Percentiles rank a stretch among this genome's conserved stretches.
These are phyloP conservation scores for Hypoxylon sp. DNA, from an alignment of 2,329 filamentous ascomycete species.

Conservation along the genomic window DNA sequence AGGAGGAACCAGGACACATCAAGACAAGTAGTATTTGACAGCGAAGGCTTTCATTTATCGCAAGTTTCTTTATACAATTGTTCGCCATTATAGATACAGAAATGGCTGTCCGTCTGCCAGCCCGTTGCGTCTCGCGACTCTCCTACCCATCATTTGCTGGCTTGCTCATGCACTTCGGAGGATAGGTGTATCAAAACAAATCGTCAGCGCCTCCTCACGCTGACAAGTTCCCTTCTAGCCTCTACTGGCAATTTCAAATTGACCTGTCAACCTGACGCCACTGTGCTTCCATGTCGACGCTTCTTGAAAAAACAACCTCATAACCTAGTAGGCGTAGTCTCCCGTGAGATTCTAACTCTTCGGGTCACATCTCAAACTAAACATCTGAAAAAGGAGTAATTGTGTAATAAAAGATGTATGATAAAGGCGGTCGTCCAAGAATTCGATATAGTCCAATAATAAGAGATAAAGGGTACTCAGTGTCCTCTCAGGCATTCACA, in stretches of 20 bases:
- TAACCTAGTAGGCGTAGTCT: slow-evolving; percentile 26
- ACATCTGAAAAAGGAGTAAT: slow-evolving; percentile 26
- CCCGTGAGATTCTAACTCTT: slow-evolving; percentile 19
- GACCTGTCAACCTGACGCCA: slow-evolving; percentile 45
- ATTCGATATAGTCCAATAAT: slow-evolving; percentile 43
- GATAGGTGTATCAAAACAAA: slow-evolving; percentile 38
- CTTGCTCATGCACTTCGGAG: slow-evolving; percentile 29
- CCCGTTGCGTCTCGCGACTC: slow-evolving; percentile 22
- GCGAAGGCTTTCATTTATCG: slow-evolving; percentile 28
- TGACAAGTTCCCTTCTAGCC: slow-evolving; percentile 28
- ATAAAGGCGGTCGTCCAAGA: slow-evolving; percentile 38
- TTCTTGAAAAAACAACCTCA: slow-evolving; percentile 30
- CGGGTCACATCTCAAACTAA: slow-evolving; percentile 26
- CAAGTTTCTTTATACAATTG: slow-evolving; percentile 43
- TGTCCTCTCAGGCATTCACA: slow-evolving; percentile 9
- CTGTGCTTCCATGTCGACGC: slow-evolving; percentile 33
- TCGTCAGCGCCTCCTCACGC: slow-evolving; percentile 27
- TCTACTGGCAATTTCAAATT: slow-evolving; percentile 44
- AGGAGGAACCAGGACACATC: not conserved
- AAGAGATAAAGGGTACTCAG: slow-evolving; percentile 10
- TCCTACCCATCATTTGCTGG: slow-evolving; percentile 26
- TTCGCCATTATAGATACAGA: slow-evolving; percentile 44
- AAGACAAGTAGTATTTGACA: not conserved
- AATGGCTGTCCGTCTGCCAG: slow-evolving; percentile 32
- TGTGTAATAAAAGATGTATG: slow-evolving; percentile 50